Evolutionary conservation across 192 early-diverging fungal species (phyloP), one percentile per base, ranked within the genome.

Genomic region (Umbelopsis isabellina): DNA sequence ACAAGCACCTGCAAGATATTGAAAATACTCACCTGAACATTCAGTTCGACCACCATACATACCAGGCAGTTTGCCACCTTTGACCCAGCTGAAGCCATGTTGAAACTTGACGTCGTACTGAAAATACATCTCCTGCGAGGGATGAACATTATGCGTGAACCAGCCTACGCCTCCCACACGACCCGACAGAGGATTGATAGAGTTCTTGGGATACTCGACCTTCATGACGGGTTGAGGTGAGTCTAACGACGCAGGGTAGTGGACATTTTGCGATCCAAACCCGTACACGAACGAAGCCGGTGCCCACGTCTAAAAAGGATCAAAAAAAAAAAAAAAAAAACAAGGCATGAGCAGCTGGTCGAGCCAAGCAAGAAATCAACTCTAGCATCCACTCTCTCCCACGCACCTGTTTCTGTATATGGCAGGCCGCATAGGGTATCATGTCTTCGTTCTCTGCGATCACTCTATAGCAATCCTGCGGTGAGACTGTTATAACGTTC

Each of bases 31-130:
- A 23, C 73, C 87, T 23, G 74, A 72, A 49, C 85, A 87, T 46
- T 72, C 55, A 33, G 69, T 65, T 49, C 50, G 67, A 13, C 86
- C 86, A 64, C 83, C 73, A 65, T 85, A 81, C 20, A 87, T 68
- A 35, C 87, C 87, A 3, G 87, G 87, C 11, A 88, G 69, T 47
- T 88, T 88, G 5, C 87, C 87, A 33, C 87, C 87, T 41, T 79
- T 80, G 44, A 82, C 80, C 73, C 83, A 89, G n/a, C 84, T 68
- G 71, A 89, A 89, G 0, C 76, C 77, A 13, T 69, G 67, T 44
- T 82, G 51, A 66, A 86, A 86, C 22, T 61, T 68, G 25, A 84
- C 73, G 48, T 85, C 71, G 49, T 80, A 89, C 46, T 83, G 77
- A 33, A 88, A 11, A 35, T 70, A 70, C 3, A 37, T 21, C 16